Evolutionary conservation across 2,329 filamentous ascomycete species (phyloP).

Genomic region (Fusarium multiceps): DNA sequence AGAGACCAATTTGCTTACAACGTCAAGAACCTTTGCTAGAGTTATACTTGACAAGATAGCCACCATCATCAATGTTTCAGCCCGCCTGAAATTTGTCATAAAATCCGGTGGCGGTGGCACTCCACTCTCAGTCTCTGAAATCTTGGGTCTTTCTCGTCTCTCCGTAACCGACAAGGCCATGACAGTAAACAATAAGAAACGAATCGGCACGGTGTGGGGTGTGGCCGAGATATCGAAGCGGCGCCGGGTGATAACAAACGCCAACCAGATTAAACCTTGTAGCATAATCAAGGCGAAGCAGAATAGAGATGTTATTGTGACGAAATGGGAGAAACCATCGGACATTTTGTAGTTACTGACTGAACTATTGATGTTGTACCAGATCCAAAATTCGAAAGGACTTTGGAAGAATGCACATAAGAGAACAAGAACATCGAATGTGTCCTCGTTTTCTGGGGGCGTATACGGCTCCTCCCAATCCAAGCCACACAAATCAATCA

Average conservation of each 20-base stretch:
- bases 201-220: neutral
- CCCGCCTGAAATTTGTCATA: neutral
- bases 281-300: neutral
- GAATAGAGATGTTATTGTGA: fast-evolving
- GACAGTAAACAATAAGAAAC: fast-evolving
- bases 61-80: neutral
- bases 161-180: neutral
- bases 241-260: neutral
- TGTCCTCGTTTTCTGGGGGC: fast-evolving
- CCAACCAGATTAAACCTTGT: neutral
- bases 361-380: neutral
- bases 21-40: neutral
- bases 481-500: constrained; percentile 5
- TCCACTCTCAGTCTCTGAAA: neutral
- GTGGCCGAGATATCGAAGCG: neutral
- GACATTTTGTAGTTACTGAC: neutral
- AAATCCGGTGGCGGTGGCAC: neutral
- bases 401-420: neutral
- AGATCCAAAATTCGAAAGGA: constrained; percentile 13
- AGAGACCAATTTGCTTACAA: neutral
- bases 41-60: neutral
- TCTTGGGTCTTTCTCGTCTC: neutral
- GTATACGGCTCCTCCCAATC: neutral
- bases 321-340: fast-evolving
- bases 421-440: fast-evolving